Percentiles rank a stretch among this genome's conserved stretches.
Evolutionary conservation across 2,329 filamentous ascomycete genomes (phyloP).

Genomic region (Diaporthe ampelina): DNA sequence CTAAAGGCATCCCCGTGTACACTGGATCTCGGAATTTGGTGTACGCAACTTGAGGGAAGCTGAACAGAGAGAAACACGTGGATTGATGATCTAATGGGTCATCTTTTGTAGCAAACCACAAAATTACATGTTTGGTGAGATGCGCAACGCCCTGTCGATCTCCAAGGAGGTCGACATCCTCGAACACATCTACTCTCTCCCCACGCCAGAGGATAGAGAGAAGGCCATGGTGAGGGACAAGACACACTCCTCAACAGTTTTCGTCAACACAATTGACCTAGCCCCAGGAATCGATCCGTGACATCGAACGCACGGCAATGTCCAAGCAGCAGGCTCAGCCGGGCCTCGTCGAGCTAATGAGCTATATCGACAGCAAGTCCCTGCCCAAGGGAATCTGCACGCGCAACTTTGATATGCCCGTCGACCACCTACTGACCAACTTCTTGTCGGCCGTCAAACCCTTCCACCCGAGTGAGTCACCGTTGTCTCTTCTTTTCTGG

Average conservation of each 20-base stretch:
- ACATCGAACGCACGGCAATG: slow-evolving; percentile 88
- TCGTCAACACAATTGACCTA: background rate
- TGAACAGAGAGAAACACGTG: fast-evolving
- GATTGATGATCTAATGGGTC: background rate
- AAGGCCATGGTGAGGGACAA: slow-evolving; percentile 65
- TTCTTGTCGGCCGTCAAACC: slow-evolving; percentile 74
- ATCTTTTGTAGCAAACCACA: slow-evolving; percentile 78
- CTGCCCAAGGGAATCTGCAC: slow-evolving; percentile 91
- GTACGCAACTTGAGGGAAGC: too few species aligned
- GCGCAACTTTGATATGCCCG: slow-evolving; percentile 89
- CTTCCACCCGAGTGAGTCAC: slow-evolving; percentile 73
- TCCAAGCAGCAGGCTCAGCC: slow-evolving; percentile 82
- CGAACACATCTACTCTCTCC: slow-evolving; percentile 84
- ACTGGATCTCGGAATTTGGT: too few species aligned
- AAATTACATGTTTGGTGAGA: slow-evolving; percentile 94
- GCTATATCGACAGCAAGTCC: slow-evolving; percentile 77
- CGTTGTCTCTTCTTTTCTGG: background rate
- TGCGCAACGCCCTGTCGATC: slow-evolving; percentile 83
- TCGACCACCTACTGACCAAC: slow-evolving; percentile 79
- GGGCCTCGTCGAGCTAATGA: slow-evolving; percentile 83
- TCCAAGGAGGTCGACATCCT: slow-evolving; percentile 84
- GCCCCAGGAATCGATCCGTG: slow-evolving; percentile 73
- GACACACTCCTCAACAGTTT: fast-evolving
- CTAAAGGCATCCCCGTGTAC: background rate
- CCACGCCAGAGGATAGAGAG: slow-evolving; percentile 68